These are phyloP conservation scores for Penicillium ochrochloron DNA, from an alignment of 495 filamentous ascomycete genomes.

Conservation along the genomic window DNA sequence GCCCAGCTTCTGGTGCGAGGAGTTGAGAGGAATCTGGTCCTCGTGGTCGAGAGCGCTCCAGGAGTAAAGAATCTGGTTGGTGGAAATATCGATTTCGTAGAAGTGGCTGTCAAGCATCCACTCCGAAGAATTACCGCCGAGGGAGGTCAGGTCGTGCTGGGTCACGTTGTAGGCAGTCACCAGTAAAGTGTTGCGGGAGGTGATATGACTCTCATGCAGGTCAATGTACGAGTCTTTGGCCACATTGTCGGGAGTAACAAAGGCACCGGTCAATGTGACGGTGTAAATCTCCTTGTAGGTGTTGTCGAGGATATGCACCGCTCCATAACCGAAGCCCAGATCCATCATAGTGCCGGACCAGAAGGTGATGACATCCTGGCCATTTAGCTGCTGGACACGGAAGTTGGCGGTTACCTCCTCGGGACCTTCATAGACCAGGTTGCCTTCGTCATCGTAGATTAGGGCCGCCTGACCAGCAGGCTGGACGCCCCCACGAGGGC, in stretches of 20 bases:
- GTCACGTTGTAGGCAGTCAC: conserved; percentile 61
- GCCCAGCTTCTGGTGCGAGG: conserved; percentile 32
- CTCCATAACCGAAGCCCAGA: conserved; percentile 40
- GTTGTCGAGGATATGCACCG: conserved; percentile 44
- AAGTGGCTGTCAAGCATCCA: conserved; percentile 54
- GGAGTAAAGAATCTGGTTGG: conserved; percentile 36
- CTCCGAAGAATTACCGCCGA: conserved; percentile 41
- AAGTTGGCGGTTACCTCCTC: conserved; percentile 43
- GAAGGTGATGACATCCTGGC: conserved; percentile 41
- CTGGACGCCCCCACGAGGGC: conserved; percentile 37
- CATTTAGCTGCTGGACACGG: conserved; percentile 38
- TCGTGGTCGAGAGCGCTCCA: conserved; percentile 42
- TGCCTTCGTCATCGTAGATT: conserved; percentile 41
- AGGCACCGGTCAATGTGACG: conserved; percentile 33
- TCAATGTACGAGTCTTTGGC: conserved; percentile 42
- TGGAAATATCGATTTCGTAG: conserved; percentile 47
- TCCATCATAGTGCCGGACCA: conserved; percentile 43
- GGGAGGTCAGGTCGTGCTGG: conserved; percentile 48
- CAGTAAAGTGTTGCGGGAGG: conserved; percentile 53
- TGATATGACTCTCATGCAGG: conserved; percentile 55
- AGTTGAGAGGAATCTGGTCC: conserved; percentile 26
- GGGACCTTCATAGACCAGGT: conserved; percentile 42
- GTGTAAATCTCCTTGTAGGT: conserved; percentile 47
- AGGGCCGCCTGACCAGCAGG: conserved; percentile 36
- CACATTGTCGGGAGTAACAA: conserved; percentile 35